These are phyloP conservation scores for Candida vaughaniae DNA, from an alignment of 805 yeast genomes.

Conservation along the genomic window DNA sequence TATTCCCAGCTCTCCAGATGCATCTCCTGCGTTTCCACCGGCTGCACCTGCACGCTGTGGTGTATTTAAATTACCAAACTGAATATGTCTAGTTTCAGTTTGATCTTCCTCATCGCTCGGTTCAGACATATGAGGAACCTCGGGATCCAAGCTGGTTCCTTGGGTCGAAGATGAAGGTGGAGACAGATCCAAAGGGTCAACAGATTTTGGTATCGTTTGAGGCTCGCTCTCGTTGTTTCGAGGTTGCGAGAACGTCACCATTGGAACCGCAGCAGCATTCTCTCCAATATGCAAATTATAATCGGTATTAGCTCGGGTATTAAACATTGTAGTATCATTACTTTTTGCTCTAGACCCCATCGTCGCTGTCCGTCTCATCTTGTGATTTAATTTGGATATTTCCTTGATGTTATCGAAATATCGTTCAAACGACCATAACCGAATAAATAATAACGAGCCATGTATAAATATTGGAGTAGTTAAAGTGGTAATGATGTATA, in stretches of 20 bases:
- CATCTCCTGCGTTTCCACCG: not conserved
- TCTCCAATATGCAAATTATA: constrained; percentile 33
- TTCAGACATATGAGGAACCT: constrained; percentile 37
- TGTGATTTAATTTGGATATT: constrained; percentile 73
- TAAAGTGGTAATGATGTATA: constrained; percentile 61
- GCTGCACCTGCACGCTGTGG: not conserved
- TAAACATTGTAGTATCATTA: constrained; percentile 23
- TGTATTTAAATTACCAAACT: not conserved
- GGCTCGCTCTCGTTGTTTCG: not conserved
- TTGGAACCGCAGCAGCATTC: constrained; percentile 3
- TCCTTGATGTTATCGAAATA: constrained; percentile 79
- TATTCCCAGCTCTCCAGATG: constrained; percentile 34
- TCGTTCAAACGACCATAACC: constrained; percentile 88
- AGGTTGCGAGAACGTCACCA: constrained; percentile 2
- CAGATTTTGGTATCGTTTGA: not conserved
- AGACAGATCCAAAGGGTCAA: not conserved
- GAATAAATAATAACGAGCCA: constrained; percentile 67
- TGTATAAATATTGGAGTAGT: constrained; percentile 91
- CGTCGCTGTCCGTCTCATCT: constrained; percentile 79
- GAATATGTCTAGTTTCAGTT: constrained; percentile 1
- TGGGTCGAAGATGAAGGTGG: constrained; percentile 2
- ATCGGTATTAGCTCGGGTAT: constrained; percentile 12
- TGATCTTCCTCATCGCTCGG: constrained; percentile 38
- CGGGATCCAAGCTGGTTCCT: constrained; percentile 1
- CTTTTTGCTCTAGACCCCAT: constrained; percentile 51